phyloP scores from a whole-genome alignment of 1,284 basidiomycete species.

The Cryptococcus sp. region DNA sequence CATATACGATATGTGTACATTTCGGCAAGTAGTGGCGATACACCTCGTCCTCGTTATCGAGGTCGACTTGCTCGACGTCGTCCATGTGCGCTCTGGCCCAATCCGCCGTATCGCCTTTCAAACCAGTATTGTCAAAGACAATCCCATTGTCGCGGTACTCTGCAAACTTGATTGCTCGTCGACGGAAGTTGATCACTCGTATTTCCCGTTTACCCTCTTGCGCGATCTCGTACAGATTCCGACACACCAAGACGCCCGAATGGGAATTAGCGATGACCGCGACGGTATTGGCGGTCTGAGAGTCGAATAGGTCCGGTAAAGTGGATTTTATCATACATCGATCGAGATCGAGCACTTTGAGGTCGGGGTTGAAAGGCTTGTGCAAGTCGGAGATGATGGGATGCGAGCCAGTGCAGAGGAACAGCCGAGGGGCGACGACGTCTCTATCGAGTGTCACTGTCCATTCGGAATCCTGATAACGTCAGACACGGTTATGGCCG shows the following conservation, averaged over 20 bases:
- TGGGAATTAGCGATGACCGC: constrained; percentile 34
- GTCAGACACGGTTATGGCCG: neutral
- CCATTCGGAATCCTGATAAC: constrained; percentile 12
- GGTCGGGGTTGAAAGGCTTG: constrained; percentile 24
- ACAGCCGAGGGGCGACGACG: constrained; percentile 7
- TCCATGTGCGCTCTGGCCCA: constrained; percentile 27
- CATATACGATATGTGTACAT: constrained; percentile 34
- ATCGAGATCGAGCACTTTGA: constrained; percentile 32
- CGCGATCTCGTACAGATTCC: constrained; percentile 26
- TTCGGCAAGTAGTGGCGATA: constrained; percentile 22
- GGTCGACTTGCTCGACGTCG: constrained; percentile 17
- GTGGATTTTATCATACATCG: constrained; percentile 19
- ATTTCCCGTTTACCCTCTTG: constrained; percentile 7
- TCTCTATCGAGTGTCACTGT: neutral
- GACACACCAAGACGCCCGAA: constrained; percentile 29
- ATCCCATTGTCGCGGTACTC: constrained; percentile 32
- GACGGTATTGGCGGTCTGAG: constrained; percentile 8
- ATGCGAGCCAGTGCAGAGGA: constrained; percentile 31
- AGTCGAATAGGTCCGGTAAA: constrained; percentile 19
- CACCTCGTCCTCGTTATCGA: constrained; percentile 17
- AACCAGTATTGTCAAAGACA: constrained; percentile 31
- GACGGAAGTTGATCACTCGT: constrained; percentile 26
- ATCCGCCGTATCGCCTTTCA: constrained; percentile 30
- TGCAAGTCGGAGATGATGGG: constrained; percentile 19
- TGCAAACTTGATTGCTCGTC: constrained; percentile 24